A percentile compares a stretch with the other conserved stretches of the same genome.
These are phyloP conservation scores for Erucastrum elatum DNA, from an alignment of 345 rosid genomes.

Conservation along the genomic window DNA sequence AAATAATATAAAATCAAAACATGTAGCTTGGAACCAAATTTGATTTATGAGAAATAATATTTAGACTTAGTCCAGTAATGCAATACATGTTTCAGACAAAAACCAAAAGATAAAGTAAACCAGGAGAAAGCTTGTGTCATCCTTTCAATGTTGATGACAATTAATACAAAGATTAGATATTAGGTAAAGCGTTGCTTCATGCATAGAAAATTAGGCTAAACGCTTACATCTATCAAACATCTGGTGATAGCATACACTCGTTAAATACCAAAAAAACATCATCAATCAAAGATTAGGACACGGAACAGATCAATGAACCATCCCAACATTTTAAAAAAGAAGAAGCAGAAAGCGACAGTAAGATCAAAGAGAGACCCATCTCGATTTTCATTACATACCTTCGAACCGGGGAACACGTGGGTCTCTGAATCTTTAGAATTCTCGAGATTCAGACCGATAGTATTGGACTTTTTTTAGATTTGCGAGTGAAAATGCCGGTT, in stretches of 20 bases:
- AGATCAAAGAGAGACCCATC: slow-evolving; percentile 17
- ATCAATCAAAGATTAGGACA: slow-evolving; percentile 34
- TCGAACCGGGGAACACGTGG: slow-evolving; percentile 22
- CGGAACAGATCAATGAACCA: slow-evolving; percentile 35
- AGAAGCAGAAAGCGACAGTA: background rate
- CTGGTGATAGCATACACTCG: slow-evolving; percentile 38
- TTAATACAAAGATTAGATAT: slow-evolving; percentile 18
- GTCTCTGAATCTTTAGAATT: slow-evolving; percentile 26
- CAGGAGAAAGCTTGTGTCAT: slow-evolving; percentile 29
- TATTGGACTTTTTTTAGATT: background rate
- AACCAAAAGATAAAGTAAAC: slow-evolving; percentile 32
- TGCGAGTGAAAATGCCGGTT: slow-evolving; percentile 24
- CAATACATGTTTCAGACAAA: slow-evolving; percentile 29
- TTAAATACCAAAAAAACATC: slow-evolving; percentile 31
- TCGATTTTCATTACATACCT: slow-evolving; percentile 40
- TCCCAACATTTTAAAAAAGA: background rate
- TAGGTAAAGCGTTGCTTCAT: background rate
- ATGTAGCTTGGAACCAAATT: slow-evolving; percentile 3
- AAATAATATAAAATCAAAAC: background rate
- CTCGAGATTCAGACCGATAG: slow-evolving; percentile 32
- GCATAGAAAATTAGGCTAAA: slow-evolving; percentile 39
- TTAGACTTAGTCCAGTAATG: background rate
- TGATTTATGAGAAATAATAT: background rate
- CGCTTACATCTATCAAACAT: slow-evolving; percentile 28
- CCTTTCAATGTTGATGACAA: slow-evolving; percentile 21